A percentile compares a stretch with the other conserved stretches of the same genome.
Evolutionary conservation across 768 basidiomycete genomes (phyloP).

Genomic region (Amanita inopinata): DNA sequence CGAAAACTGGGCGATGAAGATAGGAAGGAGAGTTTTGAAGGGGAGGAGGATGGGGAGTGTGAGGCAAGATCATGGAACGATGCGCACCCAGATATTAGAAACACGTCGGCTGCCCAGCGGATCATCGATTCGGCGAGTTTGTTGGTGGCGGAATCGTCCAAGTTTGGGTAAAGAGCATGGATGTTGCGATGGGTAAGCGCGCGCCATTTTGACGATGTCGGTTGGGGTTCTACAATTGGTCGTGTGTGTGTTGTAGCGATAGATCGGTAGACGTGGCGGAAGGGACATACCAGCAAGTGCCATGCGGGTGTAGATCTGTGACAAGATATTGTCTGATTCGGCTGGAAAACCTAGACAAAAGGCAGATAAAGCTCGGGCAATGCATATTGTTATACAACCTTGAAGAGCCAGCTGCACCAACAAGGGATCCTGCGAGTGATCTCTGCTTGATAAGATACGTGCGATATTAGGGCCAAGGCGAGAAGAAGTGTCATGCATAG

Average conservation of each 20-base stretch:
- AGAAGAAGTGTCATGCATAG: conserved; percentile 48
- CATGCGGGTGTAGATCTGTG: conserved; percentile 54
- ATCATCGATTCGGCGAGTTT: conserved; percentile 69
- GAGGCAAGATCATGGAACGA: conserved; percentile 29
- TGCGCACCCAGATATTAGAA: conserved; percentile 49
- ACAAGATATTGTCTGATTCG: conserved; percentile 56
- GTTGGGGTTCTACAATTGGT: conserved; percentile 52
- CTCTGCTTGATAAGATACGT: conserved; percentile 48
- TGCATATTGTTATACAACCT: conserved; percentile 56
- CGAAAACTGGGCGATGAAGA: conserved; percentile 17
- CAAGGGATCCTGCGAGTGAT: conserved; percentile 68
- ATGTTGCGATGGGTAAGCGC: conserved; percentile 63
- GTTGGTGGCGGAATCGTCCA: conserved; percentile 55
- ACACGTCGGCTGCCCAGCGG: conserved; percentile 61
- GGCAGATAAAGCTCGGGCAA: conserved; percentile 54
- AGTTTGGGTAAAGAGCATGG: conserved; percentile 54
- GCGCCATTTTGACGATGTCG: conserved; percentile 70
- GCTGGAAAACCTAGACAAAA: conserved; percentile 72
- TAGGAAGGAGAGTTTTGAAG: conserved; percentile 5
- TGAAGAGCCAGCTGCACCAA: conserved; percentile 71
- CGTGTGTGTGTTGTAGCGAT: conserved; percentile 6
- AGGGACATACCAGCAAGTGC: conserved; percentile 34
- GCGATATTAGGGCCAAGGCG: conserved; percentile 58
- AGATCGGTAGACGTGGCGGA: not conserved
- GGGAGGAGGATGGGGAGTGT: conserved; percentile 19